Evolutionary conservation across 306 rosid genomes (phyloP).

Genomic region (Ceratonia siliqua): DNA sequence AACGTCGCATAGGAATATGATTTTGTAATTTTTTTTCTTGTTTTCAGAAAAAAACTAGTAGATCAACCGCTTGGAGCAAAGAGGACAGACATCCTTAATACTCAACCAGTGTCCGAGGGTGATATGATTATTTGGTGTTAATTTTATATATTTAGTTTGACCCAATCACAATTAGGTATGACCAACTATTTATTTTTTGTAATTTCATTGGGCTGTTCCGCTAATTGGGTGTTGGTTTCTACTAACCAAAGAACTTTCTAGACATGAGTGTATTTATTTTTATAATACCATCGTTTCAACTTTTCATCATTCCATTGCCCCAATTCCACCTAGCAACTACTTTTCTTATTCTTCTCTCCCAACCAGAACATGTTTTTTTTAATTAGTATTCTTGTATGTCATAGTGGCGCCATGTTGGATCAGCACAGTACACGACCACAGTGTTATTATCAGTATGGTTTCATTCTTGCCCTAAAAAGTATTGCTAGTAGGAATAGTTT

Average conservation of each 20-base stretch:
- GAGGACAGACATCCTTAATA: too few relatives aligned
- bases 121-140: background rate
- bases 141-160: background rate
- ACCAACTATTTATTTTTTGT: background rate
- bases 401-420: background rate
- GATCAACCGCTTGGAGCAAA: too few relatives aligned
- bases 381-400: background rate
- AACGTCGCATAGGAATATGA: too few relatives aligned
- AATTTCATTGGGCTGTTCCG: background rate
- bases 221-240: background rate
- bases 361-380: slow-evolving; percentile 18
- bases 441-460: background rate
- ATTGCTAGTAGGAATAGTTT: background rate
- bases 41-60: too few relatives aligned
- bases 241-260: background rate
- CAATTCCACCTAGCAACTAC: background rate
- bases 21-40: too few relatives aligned
- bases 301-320: background rate
- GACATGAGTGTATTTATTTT: background rate
- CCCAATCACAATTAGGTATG: background rate
- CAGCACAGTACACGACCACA: background rate
- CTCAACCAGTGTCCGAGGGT: too few relatives aligned
- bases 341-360: background rate
- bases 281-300: background rate
- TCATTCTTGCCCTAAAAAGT: background rate